Percentiles rank a stretch among this genome's conserved stretches.
Conservation (phyloP, 352 stramenopile genomes). For the Pythium periplocum region DNA sequence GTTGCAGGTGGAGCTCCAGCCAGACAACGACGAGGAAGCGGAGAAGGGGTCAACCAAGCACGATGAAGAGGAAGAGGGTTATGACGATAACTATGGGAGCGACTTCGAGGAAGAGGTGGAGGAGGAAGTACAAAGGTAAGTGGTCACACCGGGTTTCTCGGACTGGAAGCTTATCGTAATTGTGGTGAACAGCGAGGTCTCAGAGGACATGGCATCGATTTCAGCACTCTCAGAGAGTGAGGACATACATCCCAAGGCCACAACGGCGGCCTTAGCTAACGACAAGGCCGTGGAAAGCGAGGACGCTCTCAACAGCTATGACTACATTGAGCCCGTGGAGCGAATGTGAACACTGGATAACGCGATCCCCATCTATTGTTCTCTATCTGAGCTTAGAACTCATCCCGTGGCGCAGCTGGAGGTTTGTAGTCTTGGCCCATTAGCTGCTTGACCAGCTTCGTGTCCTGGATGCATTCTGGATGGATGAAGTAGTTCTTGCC, state of each 20-base stretch:
- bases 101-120: slow-evolving; percentile 69
- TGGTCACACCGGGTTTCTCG: too few relatives aligned
- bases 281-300: slow-evolving; percentile 52
- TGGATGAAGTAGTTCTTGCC: slow-evolving; percentile 77
- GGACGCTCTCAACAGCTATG: slow-evolving; percentile 76
- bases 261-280: slow-evolving; percentile 8
- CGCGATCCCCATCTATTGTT: not conserved
- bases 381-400: slow-evolving; percentile 6
- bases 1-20: slow-evolving; percentile 51
- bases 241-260: slow-evolving; percentile 13
- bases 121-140: slow-evolving; percentile 9
- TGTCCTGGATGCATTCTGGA: slow-evolving; percentile 61
- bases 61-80: slow-evolving; percentile 19
- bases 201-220: slow-evolving; percentile 55
- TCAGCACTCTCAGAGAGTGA: slow-evolving; percentile 47
- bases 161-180: not conserved
- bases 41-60: slow-evolving; percentile 7
- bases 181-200: slow-evolving; percentile 36
- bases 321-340: slow-evolving; percentile 79
- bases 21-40: slow-evolving; percentile 33
- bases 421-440: slow-evolving; percentile 32
- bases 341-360: slow-evolving; percentile 23
- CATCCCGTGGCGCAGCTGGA: slow-evolving; percentile 6
- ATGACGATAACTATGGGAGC: slow-evolving; percentile 65
- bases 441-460: slow-evolving; percentile 52